Evolutionary conservation across 768 basidiomycete genomes (phyloP), one percentile per base, ranked within the genome.

Genomic region (Boletellus ananas): DNA sequence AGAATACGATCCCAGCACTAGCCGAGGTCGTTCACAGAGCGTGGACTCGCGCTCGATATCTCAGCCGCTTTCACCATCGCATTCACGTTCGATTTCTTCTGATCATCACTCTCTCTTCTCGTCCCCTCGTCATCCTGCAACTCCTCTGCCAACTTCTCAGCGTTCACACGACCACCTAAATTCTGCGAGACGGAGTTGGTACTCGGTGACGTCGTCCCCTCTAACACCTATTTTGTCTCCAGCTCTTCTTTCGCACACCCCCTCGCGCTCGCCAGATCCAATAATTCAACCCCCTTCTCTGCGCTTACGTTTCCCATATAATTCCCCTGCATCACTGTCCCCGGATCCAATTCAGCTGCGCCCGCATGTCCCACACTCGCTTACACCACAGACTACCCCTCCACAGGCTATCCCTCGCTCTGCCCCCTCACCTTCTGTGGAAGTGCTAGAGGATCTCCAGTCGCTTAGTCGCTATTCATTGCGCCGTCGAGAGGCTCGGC

Each of bases 401-500:
- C 51, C 54, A 21, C 43, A 40, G 17, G 27, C 23, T 38, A 41
- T 36, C 27, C 31, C 18, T 36, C 45, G 7, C 14, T 43, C 10
- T n/a, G 38, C 21, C 33, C 49, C 7, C 35, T 55, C 51, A 23
- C 39, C 51, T 18, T 49, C 43, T 0, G 35, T 51, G 7, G 47
- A 33, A 38, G 50, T 63, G 12, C 52, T 60, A 9, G 55, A 49
- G n/a, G 62, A 59, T 49, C 46, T 51, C 23, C 53, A 51, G 3
- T 58, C 51, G 14, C 41, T 55, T 25, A 48, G 57, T 23, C 72
- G 82, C 29, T 85, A 86, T 61, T 67, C 78, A 1, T 68, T 88
- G 34, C 81, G 87, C 33, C 58, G 61, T 40, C 78, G 87, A 18
- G 69, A 75, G 29, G 64, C 74, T 34, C 70, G 75, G 17, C 87